Evolutionary conservation across 805 yeast genomes (phyloP), one percentile per base, ranked within the genome.

Genomic region (Cyberlindnera mrakii): DNA sequence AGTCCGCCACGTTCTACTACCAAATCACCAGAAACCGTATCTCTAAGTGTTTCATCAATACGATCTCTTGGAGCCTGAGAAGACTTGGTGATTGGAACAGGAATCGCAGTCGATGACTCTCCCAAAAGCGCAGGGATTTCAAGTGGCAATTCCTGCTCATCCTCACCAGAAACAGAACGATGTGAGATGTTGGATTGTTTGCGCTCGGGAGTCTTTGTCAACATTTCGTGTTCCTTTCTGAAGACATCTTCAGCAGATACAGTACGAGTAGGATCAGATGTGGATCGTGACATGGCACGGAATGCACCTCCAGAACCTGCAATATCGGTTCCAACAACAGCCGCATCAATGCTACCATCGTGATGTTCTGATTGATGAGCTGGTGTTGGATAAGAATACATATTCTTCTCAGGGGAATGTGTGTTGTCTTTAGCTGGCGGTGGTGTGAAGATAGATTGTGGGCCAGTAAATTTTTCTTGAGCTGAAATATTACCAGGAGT

Each of bases 401-500:
- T 35, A 3, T 40, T 27, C 35, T 42, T 43, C 17, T 44, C 41
- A 15, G 53, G 45, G 6, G 51, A 37, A 10, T 17, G 33, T 14
- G 33, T 15, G 7, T 15, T 16, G 13, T 20, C 23, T n/a, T n/a
- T 32, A 4, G 30, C 41, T 18, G 38, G 41, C 16, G 51, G 51
- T 14, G 53, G 54, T 13, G 52, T 48, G 43, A 48, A 51, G 20
- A 48, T 49, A n/a, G 48, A 45, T 15, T 45, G 48, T 17, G 55
- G 57, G 20, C 50, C 53, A 23, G 47, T 35, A 45, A 55, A 49
- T 47, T 49, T 45, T 23, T 49, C 50, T 20, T 52, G 52, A 3
- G 40, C 45, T 23, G 45, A 31, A 11, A 37, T 27, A 16, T 46
- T 41, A 58, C 66, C 57, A 52, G 70, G 60, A 53, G 70, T 48